Conservation (phyloP, 176 grass and related monocot species). For the Oryza glaberrima region DNA sequence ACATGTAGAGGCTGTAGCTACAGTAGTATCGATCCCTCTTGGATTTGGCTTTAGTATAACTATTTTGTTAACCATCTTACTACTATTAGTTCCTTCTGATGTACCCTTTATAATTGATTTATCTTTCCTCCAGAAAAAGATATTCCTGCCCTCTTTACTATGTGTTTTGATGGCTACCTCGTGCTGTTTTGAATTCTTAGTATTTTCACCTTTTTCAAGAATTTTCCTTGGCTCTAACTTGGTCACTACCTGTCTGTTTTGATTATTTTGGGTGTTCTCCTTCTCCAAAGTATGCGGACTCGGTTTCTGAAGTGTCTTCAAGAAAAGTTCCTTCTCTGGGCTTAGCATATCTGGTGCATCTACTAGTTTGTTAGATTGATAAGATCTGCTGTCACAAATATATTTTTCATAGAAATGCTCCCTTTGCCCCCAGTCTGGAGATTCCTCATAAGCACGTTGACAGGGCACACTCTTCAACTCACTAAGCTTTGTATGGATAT, state of each 20-base stretch:
- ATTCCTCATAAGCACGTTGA: conserved; percentile 29
- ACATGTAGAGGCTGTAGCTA: conserved; percentile 23
- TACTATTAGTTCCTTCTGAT: conserved; percentile 39
- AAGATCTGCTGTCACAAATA: conserved; percentile 34
- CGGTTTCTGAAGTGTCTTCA: conserved; percentile 66
- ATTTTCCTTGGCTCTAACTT: conserved; percentile 20
- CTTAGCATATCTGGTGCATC: conserved; percentile 59
- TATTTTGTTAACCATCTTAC: conserved; percentile 66
- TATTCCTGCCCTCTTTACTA: conserved; percentile 42
- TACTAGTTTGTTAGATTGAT: conserved; percentile 49
- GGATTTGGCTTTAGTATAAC: conserved; percentile 85
- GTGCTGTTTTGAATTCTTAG: conserved; percentile 18
- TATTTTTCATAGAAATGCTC: conserved; percentile 38
- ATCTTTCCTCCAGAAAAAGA: conserved; percentile 78
- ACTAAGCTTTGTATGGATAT: conserved; percentile 55
- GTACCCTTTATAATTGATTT: conserved; percentile 39
- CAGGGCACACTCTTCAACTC: conserved; percentile 43
- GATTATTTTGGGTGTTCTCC: conserved; percentile 44
- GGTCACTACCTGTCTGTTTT: conserved; percentile 27
- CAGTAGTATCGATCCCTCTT: conserved; percentile 23
- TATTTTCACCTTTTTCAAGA: conserved; percentile 12
- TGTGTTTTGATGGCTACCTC: conserved; percentile 34
- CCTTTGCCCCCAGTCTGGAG: conserved; percentile 17
- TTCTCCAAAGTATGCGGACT: conserved; percentile 56
- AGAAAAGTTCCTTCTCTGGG: conserved; percentile 66